These are phyloP conservation scores for Rugosomyces carneus DNA, from an alignment of 1,284 basidiomycete genomes.

Conservation along the genomic window DNA sequence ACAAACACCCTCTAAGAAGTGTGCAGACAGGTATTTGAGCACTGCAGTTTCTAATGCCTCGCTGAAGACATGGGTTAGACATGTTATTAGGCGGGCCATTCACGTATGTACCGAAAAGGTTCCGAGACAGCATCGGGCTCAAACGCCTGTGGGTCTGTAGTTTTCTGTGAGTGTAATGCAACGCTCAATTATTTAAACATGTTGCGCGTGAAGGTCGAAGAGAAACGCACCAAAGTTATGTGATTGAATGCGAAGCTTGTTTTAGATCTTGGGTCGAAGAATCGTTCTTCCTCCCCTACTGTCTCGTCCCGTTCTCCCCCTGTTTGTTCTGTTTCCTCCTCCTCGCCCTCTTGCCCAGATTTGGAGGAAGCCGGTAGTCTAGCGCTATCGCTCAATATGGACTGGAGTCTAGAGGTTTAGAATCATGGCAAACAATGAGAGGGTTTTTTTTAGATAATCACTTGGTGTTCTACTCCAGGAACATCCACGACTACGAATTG, in stretches of 20 bases:
- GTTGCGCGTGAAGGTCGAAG: constrained; percentile 2
- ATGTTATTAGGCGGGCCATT: background rate
- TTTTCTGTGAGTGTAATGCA: constrained; percentile 46
- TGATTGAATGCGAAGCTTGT: constrained; percentile 81
- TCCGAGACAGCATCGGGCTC: constrained; percentile 64
- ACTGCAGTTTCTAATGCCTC: constrained; percentile 63
- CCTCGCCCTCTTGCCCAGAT: constrained; percentile 1
- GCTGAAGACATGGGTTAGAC: constrained; percentile 31
- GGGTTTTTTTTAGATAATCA: constrained; percentile 22
- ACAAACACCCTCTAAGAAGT: constrained; percentile 71
- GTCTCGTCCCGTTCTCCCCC: constrained; percentile 14
- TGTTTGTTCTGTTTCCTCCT: constrained; percentile 17
- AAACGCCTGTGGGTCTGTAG: constrained; percentile 61
- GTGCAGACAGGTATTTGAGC: constrained; percentile 67
- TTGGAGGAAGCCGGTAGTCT: constrained; percentile 17
- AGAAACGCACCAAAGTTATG: constrained; percentile 58
- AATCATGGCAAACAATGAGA: background rate
- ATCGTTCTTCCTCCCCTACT: constrained; percentile 49
- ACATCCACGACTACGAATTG: constrained; percentile 85
- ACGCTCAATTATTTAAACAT: background rate
- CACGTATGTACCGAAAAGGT: constrained; percentile 60
- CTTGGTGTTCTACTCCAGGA: constrained; percentile 67
- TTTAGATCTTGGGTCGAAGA: constrained; percentile 75
- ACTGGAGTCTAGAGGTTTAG: constrained; percentile 38
- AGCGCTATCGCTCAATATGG: constrained; percentile 71